Percentiles rank a stretch among this genome's conserved stretches.
phyloP scores from a whole-genome alignment of 2,329 filamentous ascomycete genomes.

The Penicillium glabrum region DNA sequence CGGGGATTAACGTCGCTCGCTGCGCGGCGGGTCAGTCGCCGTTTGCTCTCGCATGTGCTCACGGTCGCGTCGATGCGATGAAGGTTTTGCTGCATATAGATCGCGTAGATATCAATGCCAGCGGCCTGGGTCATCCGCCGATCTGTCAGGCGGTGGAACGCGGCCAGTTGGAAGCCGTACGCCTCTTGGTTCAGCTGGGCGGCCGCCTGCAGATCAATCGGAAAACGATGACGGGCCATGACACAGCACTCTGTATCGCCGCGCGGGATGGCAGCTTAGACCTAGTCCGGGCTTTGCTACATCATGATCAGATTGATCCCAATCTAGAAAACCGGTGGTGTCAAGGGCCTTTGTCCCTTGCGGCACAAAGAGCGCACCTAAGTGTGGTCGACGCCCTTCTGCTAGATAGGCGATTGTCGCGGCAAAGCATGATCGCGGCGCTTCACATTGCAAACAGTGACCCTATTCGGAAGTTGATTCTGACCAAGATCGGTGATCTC shows the following conservation, averaged over 20 bases:
- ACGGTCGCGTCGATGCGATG: not conserved
- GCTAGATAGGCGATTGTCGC: not conserved
- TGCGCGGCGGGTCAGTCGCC: not conserved
- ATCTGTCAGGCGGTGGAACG: not conserved
- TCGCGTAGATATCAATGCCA: not conserved
- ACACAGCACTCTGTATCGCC: not conserved
- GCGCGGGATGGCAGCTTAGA: not conserved
- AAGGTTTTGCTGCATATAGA: not conserved
- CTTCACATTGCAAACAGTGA: not conserved
- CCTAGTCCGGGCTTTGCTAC: not conserved
- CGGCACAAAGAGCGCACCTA: not conserved
- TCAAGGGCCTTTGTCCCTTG: not conserved
- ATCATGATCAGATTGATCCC: not conserved
- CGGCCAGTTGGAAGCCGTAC: not conserved
- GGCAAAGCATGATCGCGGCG: not conserved
- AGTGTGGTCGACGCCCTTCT: not conserved
- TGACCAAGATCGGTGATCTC: not conserved
- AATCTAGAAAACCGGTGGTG: not conserved
- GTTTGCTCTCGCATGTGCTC: not conserved
- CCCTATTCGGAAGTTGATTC: rapidly evolving
- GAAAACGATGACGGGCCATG: not conserved
- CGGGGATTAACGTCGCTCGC: not conserved
- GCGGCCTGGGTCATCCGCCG: not conserved
- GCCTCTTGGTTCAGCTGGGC: not conserved
- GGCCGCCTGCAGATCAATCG: not conserved